Evolutionary conservation across 306 rosid species (phyloP).

Genomic region (Cicer cuneatum): DNA sequence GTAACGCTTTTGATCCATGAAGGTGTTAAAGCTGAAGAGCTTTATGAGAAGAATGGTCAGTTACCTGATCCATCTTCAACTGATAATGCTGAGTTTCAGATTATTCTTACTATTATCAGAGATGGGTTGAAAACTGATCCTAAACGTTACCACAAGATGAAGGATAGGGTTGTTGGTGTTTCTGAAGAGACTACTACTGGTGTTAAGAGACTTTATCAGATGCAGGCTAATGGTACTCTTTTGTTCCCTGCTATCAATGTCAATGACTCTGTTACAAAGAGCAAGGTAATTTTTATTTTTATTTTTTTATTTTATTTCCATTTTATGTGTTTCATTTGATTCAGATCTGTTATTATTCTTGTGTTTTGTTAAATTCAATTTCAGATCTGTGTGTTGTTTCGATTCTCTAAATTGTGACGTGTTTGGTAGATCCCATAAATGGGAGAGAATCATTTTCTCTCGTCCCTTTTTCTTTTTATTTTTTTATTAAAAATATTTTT

Average conservation of each 20-base stretch:
- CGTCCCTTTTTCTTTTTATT: neutral
- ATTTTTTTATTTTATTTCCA: too few relatives aligned
- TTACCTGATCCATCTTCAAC: slow-evolving; percentile 76
- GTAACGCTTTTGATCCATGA: slow-evolving; percentile 83
- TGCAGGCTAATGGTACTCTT: slow-evolving; percentile 75
- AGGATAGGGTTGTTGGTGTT: slow-evolving; percentile 83
- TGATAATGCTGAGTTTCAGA: slow-evolving; percentile 82
- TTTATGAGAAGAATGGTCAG: slow-evolving; percentile 59
- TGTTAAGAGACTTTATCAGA: slow-evolving; percentile 96
- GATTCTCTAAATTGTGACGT: neutral
- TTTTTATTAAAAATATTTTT: neutral
- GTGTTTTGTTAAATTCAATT: neutral
- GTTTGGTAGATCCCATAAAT: neutral
- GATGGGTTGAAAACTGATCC: slow-evolving; percentile 87
- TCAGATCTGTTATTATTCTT: neutral
- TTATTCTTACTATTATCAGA: slow-evolving; percentile 70
- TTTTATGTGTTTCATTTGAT: slow-evolving; percentile 25
- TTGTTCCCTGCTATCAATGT: slow-evolving; percentile 96
- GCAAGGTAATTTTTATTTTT: slow-evolving; percentile 67
- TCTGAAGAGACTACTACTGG: slow-evolving; percentile 99
- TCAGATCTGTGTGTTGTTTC: slow-evolving; percentile 3
- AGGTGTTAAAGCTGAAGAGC: slow-evolving; percentile 89
- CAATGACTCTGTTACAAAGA: slow-evolving; percentile 95
- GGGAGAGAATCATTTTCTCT: neutral
- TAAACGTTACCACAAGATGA: slow-evolving; percentile 89